These are phyloP conservation scores for Vitis hybrid DNA, from an alignment of 177 flowering plant species.

Conservation along the genomic window DNA sequence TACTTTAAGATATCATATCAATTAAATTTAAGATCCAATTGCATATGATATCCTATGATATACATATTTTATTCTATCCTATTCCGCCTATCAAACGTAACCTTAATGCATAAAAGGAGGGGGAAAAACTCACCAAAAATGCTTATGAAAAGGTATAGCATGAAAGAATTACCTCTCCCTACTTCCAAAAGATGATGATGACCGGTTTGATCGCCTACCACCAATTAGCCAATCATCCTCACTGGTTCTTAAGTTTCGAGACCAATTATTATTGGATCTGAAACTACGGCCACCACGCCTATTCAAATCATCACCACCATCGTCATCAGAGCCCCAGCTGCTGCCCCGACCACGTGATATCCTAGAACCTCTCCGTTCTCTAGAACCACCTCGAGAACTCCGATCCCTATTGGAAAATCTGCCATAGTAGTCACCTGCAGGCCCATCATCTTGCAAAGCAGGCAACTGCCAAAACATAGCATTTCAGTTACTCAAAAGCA, in stretches of 20 bases:
- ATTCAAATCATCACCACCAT: constrained; percentile 24
- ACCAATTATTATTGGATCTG: constrained; percentile 45
- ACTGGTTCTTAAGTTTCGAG: constrained; percentile 44
- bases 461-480: constrained; percentile 64
- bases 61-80: too few relatives aligned
- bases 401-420: constrained; percentile 69
- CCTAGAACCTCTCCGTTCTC: constrained; percentile 46
- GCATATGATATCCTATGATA: too few relatives aligned
- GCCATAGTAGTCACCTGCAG: constrained; percentile 73
- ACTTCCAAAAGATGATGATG: constrained; percentile 28
- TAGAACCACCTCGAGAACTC: constrained; percentile 43
- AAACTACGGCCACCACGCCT: constrained; percentile 59
- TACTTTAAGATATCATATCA: too few relatives aligned
- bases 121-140: too few relatives aligned
- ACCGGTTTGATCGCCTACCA: constrained; percentile 46
- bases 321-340: constrained; percentile 44
- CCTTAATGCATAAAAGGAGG: too few relatives aligned
- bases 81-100: too few relatives aligned
- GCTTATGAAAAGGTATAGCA: background rate
- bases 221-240: constrained; percentile 82
- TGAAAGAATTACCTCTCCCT: constrained; percentile 54
- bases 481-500: background rate
- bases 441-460: constrained; percentile 92
- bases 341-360: constrained; percentile 50
- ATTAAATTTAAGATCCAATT: too few relatives aligned